These are phyloP conservation scores for Talaromyces verruculosus DNA, from an alignment of 2,329 filamentous ascomycete species.

Conservation along the genomic window DNA sequence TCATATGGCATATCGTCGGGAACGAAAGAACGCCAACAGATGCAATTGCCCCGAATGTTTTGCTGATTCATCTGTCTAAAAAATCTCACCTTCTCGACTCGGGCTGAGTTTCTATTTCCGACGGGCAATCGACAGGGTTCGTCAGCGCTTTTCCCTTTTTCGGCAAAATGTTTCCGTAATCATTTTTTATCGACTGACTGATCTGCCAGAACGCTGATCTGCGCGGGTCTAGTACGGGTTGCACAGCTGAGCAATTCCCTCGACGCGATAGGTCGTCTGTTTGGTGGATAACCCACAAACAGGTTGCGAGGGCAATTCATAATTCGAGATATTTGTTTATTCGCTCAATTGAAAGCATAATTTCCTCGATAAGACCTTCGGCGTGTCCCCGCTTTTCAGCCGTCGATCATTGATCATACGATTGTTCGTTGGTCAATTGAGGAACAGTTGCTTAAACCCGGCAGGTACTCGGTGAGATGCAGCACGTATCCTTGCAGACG, in stretches of 20 bases:
- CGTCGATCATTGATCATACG: background rate
- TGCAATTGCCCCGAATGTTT: background rate
- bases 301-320: background rate
- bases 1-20: no score
- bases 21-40: slow-evolving; percentile 1
- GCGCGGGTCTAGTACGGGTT: background rate
- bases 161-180: slow-evolving; percentile 1
- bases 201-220: background rate
- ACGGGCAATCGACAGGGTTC: background rate
- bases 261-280: background rate
- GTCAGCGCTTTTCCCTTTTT: slow-evolving; percentile 3
- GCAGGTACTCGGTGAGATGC: background rate
- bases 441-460: background rate
- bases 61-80: background rate
- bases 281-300: background rate
- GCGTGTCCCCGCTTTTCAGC: background rate
- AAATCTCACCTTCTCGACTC: background rate
- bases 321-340: background rate
- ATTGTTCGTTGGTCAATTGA: background rate
- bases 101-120: background rate
- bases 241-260: background rate
- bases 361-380: background rate
- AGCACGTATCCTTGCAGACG: background rate
- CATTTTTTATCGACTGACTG: background rate
- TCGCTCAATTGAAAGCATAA: background rate